Evolutionary conservation across 1,139 yeast species (phyloP).

Genomic region (Taphrina sp.): DNA sequence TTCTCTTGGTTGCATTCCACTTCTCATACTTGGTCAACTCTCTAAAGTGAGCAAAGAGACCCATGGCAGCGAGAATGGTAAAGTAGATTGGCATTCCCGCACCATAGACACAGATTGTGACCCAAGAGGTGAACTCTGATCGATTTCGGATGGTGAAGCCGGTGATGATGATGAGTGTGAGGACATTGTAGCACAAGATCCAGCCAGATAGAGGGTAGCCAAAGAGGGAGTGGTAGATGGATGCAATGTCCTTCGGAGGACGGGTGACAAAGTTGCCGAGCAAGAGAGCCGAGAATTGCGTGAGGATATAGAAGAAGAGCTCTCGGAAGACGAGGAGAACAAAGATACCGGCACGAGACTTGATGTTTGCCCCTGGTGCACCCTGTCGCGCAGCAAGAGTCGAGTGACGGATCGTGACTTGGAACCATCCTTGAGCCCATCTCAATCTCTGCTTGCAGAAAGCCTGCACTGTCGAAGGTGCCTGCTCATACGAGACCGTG

Average conservation of each 20-base stretch:
- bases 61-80: conserved; percentile 31
- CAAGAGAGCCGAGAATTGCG: conserved; percentile 27
- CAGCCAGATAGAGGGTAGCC: conserved; percentile 26
- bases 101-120: conserved; percentile 24
- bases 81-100: conserved; percentile 29
- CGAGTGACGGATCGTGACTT: conserved; percentile 29
- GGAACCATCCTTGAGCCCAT: conserved; percentile 33
- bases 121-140: conserved; percentile 25
- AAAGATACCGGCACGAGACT: conserved; percentile 30
- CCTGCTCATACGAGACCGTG: conserved; percentile 31
- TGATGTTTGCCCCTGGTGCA: conserved; percentile 32
- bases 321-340: conserved; percentile 31
- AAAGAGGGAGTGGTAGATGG: conserved; percentile 29
- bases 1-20: conserved; percentile 28
- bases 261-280: conserved; percentile 29
- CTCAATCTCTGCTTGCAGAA: conserved; percentile 26
- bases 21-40: conserved; percentile 22
- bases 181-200: conserved; percentile 27
- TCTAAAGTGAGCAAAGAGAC: conserved; percentile 31
- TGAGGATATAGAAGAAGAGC: conserved; percentile 30
- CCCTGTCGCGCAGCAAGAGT: conserved; percentile 26
- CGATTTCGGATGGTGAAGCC: conserved; percentile 32
- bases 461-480: conserved; percentile 29
- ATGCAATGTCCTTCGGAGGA: conserved; percentile 30
- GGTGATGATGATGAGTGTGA: conserved; percentile 28